These are phyloP conservation scores for Corchorus capsularis DNA, from an alignment of 345 rosid genomes.

Conservation along the genomic window DNA sequence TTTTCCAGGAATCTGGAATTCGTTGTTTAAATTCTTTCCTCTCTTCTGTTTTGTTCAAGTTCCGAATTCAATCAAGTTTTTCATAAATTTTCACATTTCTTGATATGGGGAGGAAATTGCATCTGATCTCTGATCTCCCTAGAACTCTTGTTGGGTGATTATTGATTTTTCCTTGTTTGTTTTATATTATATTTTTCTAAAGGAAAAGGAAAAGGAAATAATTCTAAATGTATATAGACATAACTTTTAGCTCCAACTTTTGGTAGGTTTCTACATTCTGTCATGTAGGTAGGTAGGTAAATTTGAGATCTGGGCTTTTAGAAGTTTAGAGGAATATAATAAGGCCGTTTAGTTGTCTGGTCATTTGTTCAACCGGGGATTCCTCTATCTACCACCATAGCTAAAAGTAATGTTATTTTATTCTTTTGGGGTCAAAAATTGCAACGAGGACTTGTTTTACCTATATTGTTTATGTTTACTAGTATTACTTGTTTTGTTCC, in stretches of 20 bases:
- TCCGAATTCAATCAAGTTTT: too few species aligned
- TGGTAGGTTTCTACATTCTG: not conserved
- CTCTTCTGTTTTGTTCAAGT: not conserved
- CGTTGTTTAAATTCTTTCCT: not conserved
- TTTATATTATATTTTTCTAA: not conserved
- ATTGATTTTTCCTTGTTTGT: not conserved
- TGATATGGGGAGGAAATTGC: not conserved
- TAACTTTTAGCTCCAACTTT: conserved; percentile 10
- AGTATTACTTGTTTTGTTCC: not conserved
- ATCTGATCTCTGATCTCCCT: not conserved
- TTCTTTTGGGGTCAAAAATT: not conserved
- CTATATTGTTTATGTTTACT: not conserved
- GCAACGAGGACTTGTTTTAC: not conserved
- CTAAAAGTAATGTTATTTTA: not conserved
- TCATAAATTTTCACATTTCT: not conserved
- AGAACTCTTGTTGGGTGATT: not conserved
- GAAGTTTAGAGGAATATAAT: not conserved
- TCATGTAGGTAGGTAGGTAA: conserved; percentile 27
- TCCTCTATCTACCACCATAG: conserved; percentile 17
- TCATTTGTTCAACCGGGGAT: conserved; percentile 3
- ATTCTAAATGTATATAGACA: too few species aligned
- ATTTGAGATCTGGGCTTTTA: conserved; percentile 22
- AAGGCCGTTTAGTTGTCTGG: conserved; percentile 7
- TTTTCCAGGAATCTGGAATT: not conserved
- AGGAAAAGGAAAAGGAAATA: not conserved